Evolutionary conservation across 768 basidiomycete genomes (phyloP).

Genomic region (Lentinus tigrinus): DNA sequence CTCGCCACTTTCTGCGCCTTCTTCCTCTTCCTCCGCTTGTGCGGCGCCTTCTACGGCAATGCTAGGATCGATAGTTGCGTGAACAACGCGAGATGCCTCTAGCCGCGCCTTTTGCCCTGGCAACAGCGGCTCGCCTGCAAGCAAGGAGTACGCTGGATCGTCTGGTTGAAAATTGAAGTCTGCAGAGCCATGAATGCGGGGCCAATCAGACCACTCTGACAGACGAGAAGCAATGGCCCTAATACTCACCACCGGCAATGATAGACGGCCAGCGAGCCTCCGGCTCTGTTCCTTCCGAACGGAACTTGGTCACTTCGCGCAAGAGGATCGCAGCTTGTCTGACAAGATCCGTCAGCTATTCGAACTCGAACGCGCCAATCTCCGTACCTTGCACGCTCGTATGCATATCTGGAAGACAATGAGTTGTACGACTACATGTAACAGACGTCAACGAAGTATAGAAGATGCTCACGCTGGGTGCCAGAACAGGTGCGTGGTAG

Average conservation of each 20-base stretch:
- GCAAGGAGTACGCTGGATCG: constrained; percentile 79
- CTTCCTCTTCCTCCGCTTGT: constrained; percentile 38
- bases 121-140: constrained; percentile 61
- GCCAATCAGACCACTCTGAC: too few relatives aligned
- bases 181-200: constrained; percentile 25
- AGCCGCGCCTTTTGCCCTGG: constrained; percentile 53
- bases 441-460: not conserved
- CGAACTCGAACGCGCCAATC: not conserved
- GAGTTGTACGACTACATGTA: not conserved
- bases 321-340: constrained; percentile 80
- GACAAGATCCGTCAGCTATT: constrained; percentile 4
- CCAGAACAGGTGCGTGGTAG: constrained; percentile 95
- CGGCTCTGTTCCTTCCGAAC: constrained; percentile 35
- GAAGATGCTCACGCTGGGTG: constrained; percentile 67
- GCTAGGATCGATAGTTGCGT: constrained; percentile 66
- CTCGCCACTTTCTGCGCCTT: constrained; percentile 38
- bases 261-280: constrained; percentile 71
- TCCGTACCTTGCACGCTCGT: constrained; percentile 74
- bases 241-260: constrained; percentile 44
- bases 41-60: constrained; percentile 30
- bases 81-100: constrained; percentile 66
- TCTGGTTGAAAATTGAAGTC: constrained; percentile 90
- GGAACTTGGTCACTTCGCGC: constrained; percentile 60
- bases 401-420: constrained; percentile 53
- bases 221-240: too few relatives aligned